phyloP scores from a whole-genome alignment of 208 protist species.

The Wallacemonas sp. region DNA sequence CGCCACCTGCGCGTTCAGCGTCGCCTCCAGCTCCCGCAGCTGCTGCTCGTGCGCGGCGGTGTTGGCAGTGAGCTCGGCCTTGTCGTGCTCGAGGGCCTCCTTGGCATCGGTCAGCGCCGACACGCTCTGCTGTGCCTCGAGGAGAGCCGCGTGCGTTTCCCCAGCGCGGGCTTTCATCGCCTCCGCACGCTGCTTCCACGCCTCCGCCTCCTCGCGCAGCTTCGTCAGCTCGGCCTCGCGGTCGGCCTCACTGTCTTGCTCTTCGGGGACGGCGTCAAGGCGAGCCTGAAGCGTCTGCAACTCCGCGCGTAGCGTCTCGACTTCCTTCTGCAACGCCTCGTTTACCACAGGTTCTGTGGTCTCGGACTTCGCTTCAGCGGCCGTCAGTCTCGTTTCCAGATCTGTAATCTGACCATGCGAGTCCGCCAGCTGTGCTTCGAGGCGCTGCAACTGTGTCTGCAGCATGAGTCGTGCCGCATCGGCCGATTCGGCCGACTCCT shows the following conservation, averaged over 20 bases:
- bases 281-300: not conserved
- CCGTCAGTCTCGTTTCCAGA: not conserved
- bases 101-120: not conserved
- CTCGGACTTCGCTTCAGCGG: not conserved
- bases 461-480: slow-evolving; percentile 12
- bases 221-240: slow-evolving; percentile 3
- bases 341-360: not conserved
- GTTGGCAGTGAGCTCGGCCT: not conserved
- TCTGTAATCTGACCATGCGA: not conserved
- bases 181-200: slow-evolving; percentile 15
- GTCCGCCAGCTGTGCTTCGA: not conserved
- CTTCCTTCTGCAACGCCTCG: slow-evolving; percentile 1
- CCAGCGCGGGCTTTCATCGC: slow-evolving; percentile 10
- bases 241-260: not conserved
- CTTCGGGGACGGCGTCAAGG: not conserved
- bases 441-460: not conserved
- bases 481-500: not conserved
- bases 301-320: not conserved
- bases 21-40: not conserved
- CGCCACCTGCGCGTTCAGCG: not conserved
- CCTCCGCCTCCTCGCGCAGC: slow-evolving; percentile 9
- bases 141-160: not conserved
- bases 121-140: not conserved
- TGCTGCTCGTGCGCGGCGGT: not conserved
- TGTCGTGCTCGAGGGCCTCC: not conserved